These are phyloP conservation scores for Tulasnella sp. DNA, from an alignment of 768 basidiomycete species.

Conservation along the genomic window DNA sequence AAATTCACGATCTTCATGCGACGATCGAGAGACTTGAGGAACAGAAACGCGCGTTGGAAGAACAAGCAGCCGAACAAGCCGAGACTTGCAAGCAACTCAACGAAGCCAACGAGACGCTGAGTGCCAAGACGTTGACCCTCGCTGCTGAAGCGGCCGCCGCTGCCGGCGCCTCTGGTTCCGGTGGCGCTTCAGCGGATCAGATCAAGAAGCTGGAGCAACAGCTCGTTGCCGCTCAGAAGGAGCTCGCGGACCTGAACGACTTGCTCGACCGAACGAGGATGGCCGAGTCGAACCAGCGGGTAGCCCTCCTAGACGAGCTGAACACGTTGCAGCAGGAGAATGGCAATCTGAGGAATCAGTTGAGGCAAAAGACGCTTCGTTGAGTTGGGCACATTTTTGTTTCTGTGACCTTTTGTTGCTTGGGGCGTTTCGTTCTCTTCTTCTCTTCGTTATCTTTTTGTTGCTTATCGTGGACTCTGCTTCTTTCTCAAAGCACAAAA, in stretches of 20 bases:
- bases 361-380: slow-evolving; percentile 28
- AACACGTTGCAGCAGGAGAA: slow-evolving; percentile 79
- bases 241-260: slow-evolving; percentile 55
- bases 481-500: not conserved
- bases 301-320: slow-evolving; percentile 81
- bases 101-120: slow-evolving; percentile 71
- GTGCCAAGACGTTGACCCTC: slow-evolving; percentile 59
- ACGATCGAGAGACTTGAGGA: slow-evolving; percentile 49
- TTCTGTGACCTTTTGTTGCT: not conserved
- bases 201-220: slow-evolving; percentile 54
- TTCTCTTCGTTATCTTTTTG: not conserved
- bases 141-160: slow-evolving; percentile 59
- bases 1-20: slow-evolving; percentile 52
- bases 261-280: slow-evolving; percentile 60
- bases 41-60: slow-evolving; percentile 67
- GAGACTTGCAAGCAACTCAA: slow-evolving; percentile 65
- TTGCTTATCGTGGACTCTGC: not conserved
- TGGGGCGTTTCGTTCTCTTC: not conserved
- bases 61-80: slow-evolving; percentile 58
- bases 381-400: not conserved
- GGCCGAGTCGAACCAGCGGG: slow-evolving; percentile 72
- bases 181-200: slow-evolving; percentile 22
- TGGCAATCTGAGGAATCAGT: slow-evolving; percentile 55
- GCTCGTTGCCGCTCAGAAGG: slow-evolving; percentile 51
- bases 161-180: slow-evolving; percentile 48